Evolutionary conservation across 345 rosid genomes (phyloP).

Genomic region (Citrus inodora): DNA sequence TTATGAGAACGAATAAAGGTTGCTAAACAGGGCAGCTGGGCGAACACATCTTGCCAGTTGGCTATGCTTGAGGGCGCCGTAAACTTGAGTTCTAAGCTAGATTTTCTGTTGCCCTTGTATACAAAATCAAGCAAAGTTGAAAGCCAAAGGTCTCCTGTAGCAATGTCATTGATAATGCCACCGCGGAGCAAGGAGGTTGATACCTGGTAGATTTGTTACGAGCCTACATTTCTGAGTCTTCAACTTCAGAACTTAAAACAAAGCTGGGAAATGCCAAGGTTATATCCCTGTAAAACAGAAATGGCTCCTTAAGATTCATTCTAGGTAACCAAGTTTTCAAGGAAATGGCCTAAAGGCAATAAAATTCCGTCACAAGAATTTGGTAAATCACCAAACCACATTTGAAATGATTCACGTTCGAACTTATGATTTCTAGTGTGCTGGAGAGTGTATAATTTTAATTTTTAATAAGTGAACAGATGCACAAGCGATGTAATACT

Average conservation of each 20-base stretch:
- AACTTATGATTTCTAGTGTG: not conserved
- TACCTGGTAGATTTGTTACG: not conserved
- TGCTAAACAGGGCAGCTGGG: slow-evolving; percentile 2
- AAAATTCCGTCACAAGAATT: not conserved
- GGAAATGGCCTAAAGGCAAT: not conserved
- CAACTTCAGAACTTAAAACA: slow-evolving; percentile 50
- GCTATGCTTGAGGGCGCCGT: not conserved
- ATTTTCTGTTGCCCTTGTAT: not conserved
- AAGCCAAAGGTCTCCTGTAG: not conserved
- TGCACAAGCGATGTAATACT: slow-evolving; percentile 13
- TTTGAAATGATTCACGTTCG: not conserved
- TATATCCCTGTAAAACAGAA: slow-evolving; percentile 61
- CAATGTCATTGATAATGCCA: not conserved
- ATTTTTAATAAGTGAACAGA: too few species aligned
- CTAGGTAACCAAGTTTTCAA: not conserved
- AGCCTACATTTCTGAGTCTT: slow-evolving; percentile 48
- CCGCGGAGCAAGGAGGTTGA: not conserved
- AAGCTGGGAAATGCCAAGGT: slow-evolving; percentile 79
- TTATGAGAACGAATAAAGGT: not conserved
- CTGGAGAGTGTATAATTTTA: not conserved
- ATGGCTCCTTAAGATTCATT: not conserved
- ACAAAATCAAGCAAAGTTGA: not conserved
- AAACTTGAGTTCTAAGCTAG: not conserved
- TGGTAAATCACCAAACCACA: not conserved
- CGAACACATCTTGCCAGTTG: not conserved